Evolutionary conservation across 148 eudicot species (phyloP).

Genomic region (Persicaria maculosa): DNA sequence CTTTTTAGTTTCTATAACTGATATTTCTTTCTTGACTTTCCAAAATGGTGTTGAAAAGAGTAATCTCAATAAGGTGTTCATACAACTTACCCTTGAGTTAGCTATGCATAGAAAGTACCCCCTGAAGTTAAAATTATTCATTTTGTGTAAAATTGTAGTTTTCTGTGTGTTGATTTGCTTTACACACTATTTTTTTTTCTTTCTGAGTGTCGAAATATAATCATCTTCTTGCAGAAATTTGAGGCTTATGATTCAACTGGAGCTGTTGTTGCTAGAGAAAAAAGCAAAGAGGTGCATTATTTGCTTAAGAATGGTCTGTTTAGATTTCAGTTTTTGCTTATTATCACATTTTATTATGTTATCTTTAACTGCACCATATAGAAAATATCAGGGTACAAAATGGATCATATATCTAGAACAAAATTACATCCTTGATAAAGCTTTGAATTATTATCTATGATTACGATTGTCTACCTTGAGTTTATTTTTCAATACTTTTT

Average conservation of each 20-base stretch:
- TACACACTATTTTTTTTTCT: no score
- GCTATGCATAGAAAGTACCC: background rate
- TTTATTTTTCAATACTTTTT: background rate
- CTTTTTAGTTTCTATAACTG: background rate
- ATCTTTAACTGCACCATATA: no score
- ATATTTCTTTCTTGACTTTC: conserved; percentile 12
- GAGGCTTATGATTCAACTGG: conserved; percentile 89
- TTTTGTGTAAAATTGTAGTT: background rate
- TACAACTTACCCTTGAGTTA: conserved; percentile 93
- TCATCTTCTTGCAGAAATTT: conserved; percentile 49
- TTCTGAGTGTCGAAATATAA: background rate
- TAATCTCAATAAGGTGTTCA: conserved; percentile 63
- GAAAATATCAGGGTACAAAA: background rate
- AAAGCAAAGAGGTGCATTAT: conserved; percentile 68
- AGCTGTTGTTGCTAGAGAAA: conserved; percentile 77
- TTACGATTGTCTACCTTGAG: background rate
- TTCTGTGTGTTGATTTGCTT: background rate
- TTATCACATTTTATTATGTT: background rate
- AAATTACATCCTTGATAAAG: background rate
- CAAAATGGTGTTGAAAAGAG: conserved; percentile 86
- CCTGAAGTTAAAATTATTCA: background rate
- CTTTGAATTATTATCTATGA: no score
- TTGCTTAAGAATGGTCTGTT: background rate
- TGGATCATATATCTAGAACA: background rate
- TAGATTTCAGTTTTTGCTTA: background rate